phyloP scores from a whole-genome alignment of 768 basidiomycete species.

The Kwoniella botswanensis region DNA sequence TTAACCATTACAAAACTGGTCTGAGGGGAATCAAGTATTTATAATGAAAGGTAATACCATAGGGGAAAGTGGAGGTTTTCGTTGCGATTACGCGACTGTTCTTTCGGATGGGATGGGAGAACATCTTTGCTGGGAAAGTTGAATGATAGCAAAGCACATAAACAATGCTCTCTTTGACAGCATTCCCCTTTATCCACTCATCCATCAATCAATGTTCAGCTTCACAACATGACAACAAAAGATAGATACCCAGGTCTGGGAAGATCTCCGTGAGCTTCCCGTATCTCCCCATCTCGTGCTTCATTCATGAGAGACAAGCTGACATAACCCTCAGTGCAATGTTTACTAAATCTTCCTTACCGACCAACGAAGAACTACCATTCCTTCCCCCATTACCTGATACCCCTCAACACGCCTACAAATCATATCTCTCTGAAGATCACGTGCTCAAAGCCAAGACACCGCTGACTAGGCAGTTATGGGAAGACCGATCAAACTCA shows the following conservation, averaged over 20 bases:
- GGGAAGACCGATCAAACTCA: conserved; percentile 3
- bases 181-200: neutral
- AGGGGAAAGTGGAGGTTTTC: neutral
- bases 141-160: conserved; percentile 4
- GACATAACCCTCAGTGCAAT: neutral
- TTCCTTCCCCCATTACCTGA: conserved; percentile 40
- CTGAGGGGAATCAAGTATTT: neutral
- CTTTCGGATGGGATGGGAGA: conserved; percentile 4
- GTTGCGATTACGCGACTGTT: conserved; percentile 19
- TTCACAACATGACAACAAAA: neutral
- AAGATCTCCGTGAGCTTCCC: neutral
- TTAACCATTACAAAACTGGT: neutral
- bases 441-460: neutral
- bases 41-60: neutral
- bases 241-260: neutral
- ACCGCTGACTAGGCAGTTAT: conserved; percentile 2
- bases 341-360: conserved; percentile 20
- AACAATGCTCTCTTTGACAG: neutral
- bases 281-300: neutral
- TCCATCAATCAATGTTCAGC: neutral
- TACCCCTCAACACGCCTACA: conserved; percentile 27
- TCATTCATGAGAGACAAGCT: neutral
- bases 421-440: conserved; percentile 5
- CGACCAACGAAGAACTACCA: conserved; percentile 26
- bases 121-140: neutral